Percentiles rank a stretch among this genome's conserved stretches.
Evolutionary conservation across 2,329 filamentous ascomycete species (phyloP).

Genomic region (Aspergillus versicolor): DNA sequence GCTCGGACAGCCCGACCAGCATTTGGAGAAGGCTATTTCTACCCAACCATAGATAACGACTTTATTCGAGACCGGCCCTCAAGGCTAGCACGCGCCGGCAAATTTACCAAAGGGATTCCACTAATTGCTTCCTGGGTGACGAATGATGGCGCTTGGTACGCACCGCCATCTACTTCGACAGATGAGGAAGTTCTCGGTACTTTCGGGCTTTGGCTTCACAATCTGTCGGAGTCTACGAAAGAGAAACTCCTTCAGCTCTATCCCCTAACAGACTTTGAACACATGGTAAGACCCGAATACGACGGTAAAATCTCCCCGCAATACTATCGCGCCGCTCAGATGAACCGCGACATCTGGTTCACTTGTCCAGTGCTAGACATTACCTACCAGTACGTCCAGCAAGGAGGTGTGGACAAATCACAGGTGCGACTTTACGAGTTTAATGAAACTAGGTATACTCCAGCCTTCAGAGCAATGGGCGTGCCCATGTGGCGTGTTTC

Average conservation of each 20-base stretch:
- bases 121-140: constrained; percentile 20
- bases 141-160: constrained; percentile 23
- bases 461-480: constrained; percentile 29
- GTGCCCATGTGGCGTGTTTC: constrained; percentile 35
- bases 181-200: constrained; percentile 19
- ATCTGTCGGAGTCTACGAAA: constrained; percentile 14
- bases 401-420: constrained; percentile 13
- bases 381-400: constrained; percentile 30
- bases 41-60: constrained; percentile 26
- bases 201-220: constrained; percentile 17
- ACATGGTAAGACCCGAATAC: constrained; percentile 9
- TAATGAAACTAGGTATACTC: constrained; percentile 29
- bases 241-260: constrained; percentile 22
- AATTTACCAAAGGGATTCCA: constrained; percentile 19
- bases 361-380: constrained; percentile 33
- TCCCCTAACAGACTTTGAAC: constrained; percentile 16
- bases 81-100: constrained; percentile 24
- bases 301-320: constrained; percentile 25
- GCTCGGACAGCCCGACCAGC: constrained; percentile 20
- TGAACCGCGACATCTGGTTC: constrained; percentile 34
- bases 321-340: constrained; percentile 36
- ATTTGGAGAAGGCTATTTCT: constrained; percentile 22
- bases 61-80: constrained; percentile 27
- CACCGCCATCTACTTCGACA: constrained; percentile 9
- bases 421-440: constrained; percentile 29